Percentiles rank a stretch among this genome's conserved stretches.
Evolutionary conservation across 2,329 filamentous ascomycete genomes (phyloP).

Genomic region (Fusarium sp.): DNA sequence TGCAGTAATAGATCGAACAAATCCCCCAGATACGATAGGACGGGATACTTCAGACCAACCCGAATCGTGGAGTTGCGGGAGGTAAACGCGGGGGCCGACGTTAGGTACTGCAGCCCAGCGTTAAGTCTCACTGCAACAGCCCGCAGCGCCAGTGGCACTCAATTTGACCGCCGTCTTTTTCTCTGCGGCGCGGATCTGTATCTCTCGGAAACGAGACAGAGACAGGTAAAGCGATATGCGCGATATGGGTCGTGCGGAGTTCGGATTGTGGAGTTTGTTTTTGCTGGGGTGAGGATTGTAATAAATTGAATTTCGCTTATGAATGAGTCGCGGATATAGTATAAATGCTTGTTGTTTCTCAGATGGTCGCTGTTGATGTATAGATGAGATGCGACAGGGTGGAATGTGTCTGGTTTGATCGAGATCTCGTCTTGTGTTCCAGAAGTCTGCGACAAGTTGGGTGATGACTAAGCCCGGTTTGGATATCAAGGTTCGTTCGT

Average conservation of each 20-base stretch:
- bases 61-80: background rate
- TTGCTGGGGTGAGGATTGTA: conserved; percentile 9
- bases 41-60: background rate
- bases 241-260: conserved; percentile 43
- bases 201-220: conserved; percentile 5
- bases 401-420: conserved; percentile 20
- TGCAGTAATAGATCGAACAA: conserved; percentile 14
- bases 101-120: too few species aligned
- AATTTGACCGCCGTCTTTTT: background rate
- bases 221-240: background rate
- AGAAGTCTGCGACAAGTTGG: conserved; percentile 26
- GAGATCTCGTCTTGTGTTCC: conserved; percentile 26
- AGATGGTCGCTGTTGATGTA: conserved; percentile 5
- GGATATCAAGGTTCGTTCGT: conserved; percentile 1
- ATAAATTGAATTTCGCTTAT: conserved; percentile 15
- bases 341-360: background rate
- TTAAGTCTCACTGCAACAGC: too few species aligned
- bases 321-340: background rate
- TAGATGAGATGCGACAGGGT: background rate
- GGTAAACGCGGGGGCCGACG: background rate
- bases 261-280: conserved; percentile 30
- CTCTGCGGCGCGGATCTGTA: conserved; percentile 35
- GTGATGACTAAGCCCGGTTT: conserved; percentile 40
- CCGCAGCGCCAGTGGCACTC: conserved; percentile 3
- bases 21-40: conserved; percentile 19